Evolutionary conservation across 345 rosid genomes (phyloP), one percentile per base, ranked within the genome.

Genomic region (Camelina hispida): DNA sequence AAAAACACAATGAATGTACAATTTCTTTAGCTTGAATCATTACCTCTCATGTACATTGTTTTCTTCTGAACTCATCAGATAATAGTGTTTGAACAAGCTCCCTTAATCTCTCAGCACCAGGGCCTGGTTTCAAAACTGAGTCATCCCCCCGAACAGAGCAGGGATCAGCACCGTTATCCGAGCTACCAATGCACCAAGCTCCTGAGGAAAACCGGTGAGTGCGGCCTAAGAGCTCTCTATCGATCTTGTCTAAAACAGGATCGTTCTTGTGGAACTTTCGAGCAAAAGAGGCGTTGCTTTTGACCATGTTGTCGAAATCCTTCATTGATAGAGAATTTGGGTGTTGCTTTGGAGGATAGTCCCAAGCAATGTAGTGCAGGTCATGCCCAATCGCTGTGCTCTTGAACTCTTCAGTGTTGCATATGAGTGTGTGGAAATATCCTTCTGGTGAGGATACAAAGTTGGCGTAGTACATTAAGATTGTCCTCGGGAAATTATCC

Each of bases 291-390:
- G 91, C 90, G 40, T 84, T 84, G 83, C 97, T 93, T 40, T 85
- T 76, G 10, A 91, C 86, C 96, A 91, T 93, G 51, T 79, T 82
- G 53, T 74, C 83, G 50, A 72, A 91, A 75, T 93, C 96, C 10
- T 85, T 59, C 23, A 73, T 57, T 1, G 91, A 81, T 52, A 93
- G 87, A 82, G 86, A 89, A 86, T 91, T 93, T 0, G 97, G 98
- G 74, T 93, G 98, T 32, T 93, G 98, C 79, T 86, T 89, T 0
- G 97, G 98, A 61, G 97, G 98, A 75, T 83, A 89, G 81, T 83
- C 98, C 98, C 97, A 93, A 10, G 96, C 79, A 78, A 93, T 93
- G 90, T 89, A 93, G 79, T 93, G 98, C 48, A 93, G 85, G 79
- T 93, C 98, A 68, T 91, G 96, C 42, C 91, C 91, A n/a, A 93